phyloP scores from a whole-genome alignment of 2,329 filamentous ascomycete species.

The Cytospora chrysosperma region DNA sequence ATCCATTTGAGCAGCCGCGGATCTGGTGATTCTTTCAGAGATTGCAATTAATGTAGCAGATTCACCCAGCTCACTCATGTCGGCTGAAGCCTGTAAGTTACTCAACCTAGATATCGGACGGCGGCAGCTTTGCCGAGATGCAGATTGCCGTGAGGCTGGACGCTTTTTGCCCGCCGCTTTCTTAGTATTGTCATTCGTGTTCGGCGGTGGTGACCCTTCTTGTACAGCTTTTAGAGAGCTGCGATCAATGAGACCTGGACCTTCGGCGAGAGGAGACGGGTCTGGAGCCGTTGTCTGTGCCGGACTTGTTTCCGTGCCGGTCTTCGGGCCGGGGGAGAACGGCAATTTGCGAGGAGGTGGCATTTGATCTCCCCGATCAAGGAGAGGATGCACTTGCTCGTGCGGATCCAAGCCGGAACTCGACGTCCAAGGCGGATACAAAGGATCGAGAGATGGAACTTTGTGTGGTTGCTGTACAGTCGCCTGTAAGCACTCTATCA shows the following conservation, averaged over 20 bases:
- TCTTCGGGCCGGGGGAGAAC: neutral
- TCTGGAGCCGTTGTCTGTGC: neutral
- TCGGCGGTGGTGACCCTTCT: neutral
- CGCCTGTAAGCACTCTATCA: neutral
- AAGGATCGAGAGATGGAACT: neutral
- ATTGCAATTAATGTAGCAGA: neutral
- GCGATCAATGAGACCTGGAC: neutral
- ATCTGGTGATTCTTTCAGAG: neutral
- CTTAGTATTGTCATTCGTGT: neutral
- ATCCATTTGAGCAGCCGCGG: neutral
- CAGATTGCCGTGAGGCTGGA: neutral
- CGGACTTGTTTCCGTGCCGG: neutral
- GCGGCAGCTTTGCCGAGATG: neutral
- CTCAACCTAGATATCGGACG: neutral
- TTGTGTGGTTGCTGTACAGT: neutral
- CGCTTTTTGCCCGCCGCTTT: neutral
- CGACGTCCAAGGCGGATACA: neutral
- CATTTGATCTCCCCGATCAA: neutral
- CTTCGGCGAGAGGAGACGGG: neutral
- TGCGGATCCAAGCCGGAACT: neutral
- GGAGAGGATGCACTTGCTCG: neutral
- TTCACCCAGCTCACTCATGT: neutral
- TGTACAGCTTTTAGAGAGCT: neutral
- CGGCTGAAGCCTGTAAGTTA: neutral
- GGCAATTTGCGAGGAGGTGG: slow-evolving; percentile 3